Base-by-base conservation (phyloP, 768 basidiomycete genomes). In the Auricularia sp. region DNA sequence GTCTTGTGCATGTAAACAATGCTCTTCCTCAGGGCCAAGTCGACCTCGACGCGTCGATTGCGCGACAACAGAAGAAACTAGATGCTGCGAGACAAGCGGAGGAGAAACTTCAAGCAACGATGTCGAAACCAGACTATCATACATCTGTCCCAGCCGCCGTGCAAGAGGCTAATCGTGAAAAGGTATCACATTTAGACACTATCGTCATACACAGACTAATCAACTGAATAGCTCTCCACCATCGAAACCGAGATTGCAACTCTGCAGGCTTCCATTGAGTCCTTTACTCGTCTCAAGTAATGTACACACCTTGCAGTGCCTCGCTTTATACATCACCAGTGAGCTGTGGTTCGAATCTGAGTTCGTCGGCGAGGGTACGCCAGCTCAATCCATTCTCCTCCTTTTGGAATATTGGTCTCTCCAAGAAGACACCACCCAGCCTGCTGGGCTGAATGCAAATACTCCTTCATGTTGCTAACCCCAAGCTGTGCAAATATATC, bases 51-150 rank as follows among this genome's bases (percentile, higher is more conserved):
- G 84, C 83, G 2, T 96, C 98, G 75, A 89, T 97, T 56, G 78
- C 83, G 47, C 98, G 95, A 75, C 87, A 88, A 66, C 85, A 92
- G 71, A 98, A 97, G 84, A 97, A 95, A 76, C 81, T 91, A 2
- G 84, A 87, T 44, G 77, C 93, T 10, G 86, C 84, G 2, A 78
- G 80, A 62, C 67, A 90, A 61, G 87, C 84, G 68, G 76, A 90
- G 53, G 84, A 87, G 63, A 98, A 97, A 79, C 77, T 96, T 43
- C 68, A 77, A 65, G 95, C 93, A 74, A 72, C 85, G 18, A 83
- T 87, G 66, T 78, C 82, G 2, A 87, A 90, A 67, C 77, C 86
- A 1, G 88, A 91, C 70, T 97, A 98, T 72, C 83, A 83, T 70
- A 80, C 81, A 35, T 89, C 88, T 61, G 87, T 96, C 5, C 93